These are phyloP conservation scores for Stentor roeselii DNA, from an alignment of 73 alveolate species.

Conservation along the genomic window DNA sequence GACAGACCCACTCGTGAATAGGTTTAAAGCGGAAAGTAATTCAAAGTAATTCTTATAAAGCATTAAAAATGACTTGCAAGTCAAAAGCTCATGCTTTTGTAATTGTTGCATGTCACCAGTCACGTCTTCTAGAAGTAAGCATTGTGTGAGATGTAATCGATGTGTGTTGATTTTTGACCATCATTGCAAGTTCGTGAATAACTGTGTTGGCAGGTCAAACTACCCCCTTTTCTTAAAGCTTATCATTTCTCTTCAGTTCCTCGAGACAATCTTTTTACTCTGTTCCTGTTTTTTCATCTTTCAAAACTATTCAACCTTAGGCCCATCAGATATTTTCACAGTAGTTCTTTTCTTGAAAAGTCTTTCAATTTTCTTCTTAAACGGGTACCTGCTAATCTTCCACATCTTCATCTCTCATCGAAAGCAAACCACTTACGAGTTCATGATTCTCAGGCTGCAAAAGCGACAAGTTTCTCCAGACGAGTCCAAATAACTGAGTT, in stretches of 20 bases:
- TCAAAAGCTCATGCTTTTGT: background rate
- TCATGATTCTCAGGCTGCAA: background rate
- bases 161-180: slow-evolving; percentile 13
- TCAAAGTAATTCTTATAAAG: background rate
- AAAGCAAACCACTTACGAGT: slow-evolving; percentile 1
- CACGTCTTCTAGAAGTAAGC: background rate
- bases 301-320: background rate
- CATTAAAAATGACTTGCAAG: background rate
- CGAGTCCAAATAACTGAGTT: background rate
- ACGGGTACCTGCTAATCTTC: slow-evolving; percentile 9
- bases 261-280: background rate
- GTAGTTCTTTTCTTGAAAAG: background rate
- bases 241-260: background rate
- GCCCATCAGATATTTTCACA: background rate
- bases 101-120: background rate
- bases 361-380: background rate
- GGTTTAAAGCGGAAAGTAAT: too few relatives aligned
- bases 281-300: background rate
- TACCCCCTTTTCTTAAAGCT: background rate
- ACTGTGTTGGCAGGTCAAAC: slow-evolving; percentile 8
- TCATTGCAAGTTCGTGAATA: slow-evolving; percentile 26
- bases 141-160: slow-evolving; percentile 21
- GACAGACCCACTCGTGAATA: background rate
- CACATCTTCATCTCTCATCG: background rate
- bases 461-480: too few relatives aligned